Conservation (phyloP, 2,329 filamentous ascomycete species). For the Colletotrichum sp. region DNA sequence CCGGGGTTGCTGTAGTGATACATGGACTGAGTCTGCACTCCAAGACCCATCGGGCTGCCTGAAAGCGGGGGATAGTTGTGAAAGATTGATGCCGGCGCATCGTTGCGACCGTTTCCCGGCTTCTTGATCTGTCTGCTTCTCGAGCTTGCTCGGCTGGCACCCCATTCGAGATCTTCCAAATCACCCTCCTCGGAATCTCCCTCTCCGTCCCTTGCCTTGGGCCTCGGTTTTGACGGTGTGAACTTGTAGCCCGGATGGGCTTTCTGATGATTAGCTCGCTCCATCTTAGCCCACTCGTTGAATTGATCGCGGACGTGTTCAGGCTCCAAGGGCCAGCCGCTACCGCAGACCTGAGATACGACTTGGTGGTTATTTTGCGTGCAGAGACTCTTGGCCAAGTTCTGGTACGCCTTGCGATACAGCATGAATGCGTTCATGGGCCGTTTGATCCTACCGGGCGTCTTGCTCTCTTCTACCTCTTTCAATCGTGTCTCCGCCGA, state of each 20-base stretch:
- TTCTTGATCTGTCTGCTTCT: conserved; percentile 31
- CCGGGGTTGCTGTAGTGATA: conserved; percentile 19
- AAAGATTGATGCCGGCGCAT: conserved; percentile 23
- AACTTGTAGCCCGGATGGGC: conserved; percentile 96
- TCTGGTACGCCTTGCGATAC: conserved; percentile 91
- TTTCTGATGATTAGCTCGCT: conserved; percentile 82
- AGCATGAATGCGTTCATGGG: conserved; percentile 99
- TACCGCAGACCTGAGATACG: conserved; percentile 85
- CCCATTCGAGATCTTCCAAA: conserved; percentile 51
- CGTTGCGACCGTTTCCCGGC: conserved; percentile 33
- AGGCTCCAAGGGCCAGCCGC: conserved; percentile 84
- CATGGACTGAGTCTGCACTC: conserved; percentile 18
- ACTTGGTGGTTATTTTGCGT: conserved; percentile 91
- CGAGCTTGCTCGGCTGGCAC: conserved; percentile 31
- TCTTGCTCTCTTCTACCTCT: conserved; percentile 73
- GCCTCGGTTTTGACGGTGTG: conserved; percentile 75
- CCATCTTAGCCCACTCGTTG: conserved; percentile 77
- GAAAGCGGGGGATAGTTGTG: conserved; percentile 10
- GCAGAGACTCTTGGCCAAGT: conserved; percentile 82
- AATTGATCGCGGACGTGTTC: conserved; percentile 76
- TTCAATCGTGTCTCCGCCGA: conserved; percentile 66
- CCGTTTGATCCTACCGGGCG: conserved; percentile 79
- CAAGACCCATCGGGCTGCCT: conserved; percentile 19
- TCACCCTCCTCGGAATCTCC: conserved; percentile 48
- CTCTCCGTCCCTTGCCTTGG: conserved; percentile 38